A percentile compares a stretch with the other conserved stretches of the same genome.
Evolutionary conservation across 495 filamentous ascomycete species (phyloP).

Genomic region (Pyrenopolyporus hunteri): DNA sequence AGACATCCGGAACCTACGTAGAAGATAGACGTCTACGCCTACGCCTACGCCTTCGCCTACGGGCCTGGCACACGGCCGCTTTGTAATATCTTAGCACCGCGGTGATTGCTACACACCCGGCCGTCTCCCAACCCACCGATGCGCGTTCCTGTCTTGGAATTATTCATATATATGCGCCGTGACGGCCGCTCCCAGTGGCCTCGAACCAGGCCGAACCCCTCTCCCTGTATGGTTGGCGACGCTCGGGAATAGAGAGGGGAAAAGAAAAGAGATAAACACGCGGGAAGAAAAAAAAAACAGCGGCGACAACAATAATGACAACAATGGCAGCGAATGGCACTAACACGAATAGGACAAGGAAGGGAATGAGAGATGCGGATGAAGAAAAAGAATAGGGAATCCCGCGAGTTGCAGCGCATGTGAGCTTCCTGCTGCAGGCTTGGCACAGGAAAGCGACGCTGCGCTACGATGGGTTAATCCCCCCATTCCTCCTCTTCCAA

Average conservation of each 20-base stretch:
- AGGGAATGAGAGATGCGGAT: constrained; percentile 21
- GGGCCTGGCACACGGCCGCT: constrained; percentile 7
- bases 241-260: constrained; percentile 30
- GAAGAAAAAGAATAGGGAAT: no score
- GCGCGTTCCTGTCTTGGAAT: constrained; percentile 34
- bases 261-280: constrained; percentile 19
- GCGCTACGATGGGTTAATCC: background rate
- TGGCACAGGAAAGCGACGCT: constrained; percentile 8
- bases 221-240: constrained; percentile 8
- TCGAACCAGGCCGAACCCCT: constrained; percentile 1
- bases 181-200: constrained; percentile 24
- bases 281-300: background rate
- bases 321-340: constrained; percentile 29
- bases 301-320: background rate
- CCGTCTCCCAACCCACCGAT: constrained; percentile 18
- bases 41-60: no score
- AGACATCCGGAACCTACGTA: background rate
- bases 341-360: constrained; percentile 36
- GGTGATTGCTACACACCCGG: constrained; percentile 11
- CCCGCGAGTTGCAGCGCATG: constrained; percentile 26
- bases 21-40: no score
- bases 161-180: constrained; percentile 36
- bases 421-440: constrained; percentile 32
- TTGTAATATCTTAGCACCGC: constrained; percentile 23
- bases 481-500: background rate